phyloP scores from a whole-genome alignment of 495 filamentous ascomycete species.

The Amorphotheca resinae region DNA sequence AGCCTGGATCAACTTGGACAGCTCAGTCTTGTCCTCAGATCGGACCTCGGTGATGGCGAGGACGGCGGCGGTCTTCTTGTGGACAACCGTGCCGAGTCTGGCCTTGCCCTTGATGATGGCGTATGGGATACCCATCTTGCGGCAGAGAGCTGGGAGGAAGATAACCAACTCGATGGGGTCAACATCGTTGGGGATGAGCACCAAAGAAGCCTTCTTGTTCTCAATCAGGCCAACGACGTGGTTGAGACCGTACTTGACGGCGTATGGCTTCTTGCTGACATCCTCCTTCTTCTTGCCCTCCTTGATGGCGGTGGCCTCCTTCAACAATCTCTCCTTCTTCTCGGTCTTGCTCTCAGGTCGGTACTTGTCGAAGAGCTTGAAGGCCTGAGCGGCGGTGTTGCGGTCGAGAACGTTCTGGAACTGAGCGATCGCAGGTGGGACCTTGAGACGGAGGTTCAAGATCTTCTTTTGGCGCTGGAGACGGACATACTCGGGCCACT shows the following conservation, averaged over 20 bases:
- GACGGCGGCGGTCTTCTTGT: slow-evolving; percentile 99
- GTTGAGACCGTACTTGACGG: slow-evolving; percentile 99
- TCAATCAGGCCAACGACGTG: slow-evolving; percentile 99
- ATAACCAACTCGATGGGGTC: slow-evolving; percentile 99
- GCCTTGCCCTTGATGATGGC: slow-evolving; percentile 99
- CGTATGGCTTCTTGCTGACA: slow-evolving; percentile 98
- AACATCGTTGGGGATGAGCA: slow-evolving; percentile 98
- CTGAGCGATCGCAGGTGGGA: slow-evolving; percentile 93
- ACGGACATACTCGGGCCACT: slow-evolving; percentile 97
- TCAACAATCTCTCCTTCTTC: slow-evolving; percentile 98
- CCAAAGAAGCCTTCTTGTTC: slow-evolving; percentile 99
- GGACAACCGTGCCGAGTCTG: slow-evolving; percentile 93
- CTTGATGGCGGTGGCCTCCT: slow-evolving; percentile 92
- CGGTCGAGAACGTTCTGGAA: slow-evolving; percentile 97
- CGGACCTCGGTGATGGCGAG: slow-evolving; percentile 93
- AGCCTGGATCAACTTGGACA: slow-evolving; percentile 87
- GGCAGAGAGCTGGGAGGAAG: slow-evolving; percentile 97
- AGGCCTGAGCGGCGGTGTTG: slow-evolving; percentile 90
- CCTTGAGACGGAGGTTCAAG: slow-evolving; percentile 96
- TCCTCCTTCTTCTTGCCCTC: slow-evolving; percentile 99
- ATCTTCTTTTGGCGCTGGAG: slow-evolving; percentile 99
- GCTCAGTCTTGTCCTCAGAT: slow-evolving; percentile 93
- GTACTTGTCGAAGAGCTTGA: slow-evolving; percentile 99
- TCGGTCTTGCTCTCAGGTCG: slow-evolving; percentile 96
- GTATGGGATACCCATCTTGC: slow-evolving; percentile 99